These are phyloP conservation scores for Diutina sp. DNA, from an alignment of 1,139 yeast genomes.

Conservation along the genomic window DNA sequence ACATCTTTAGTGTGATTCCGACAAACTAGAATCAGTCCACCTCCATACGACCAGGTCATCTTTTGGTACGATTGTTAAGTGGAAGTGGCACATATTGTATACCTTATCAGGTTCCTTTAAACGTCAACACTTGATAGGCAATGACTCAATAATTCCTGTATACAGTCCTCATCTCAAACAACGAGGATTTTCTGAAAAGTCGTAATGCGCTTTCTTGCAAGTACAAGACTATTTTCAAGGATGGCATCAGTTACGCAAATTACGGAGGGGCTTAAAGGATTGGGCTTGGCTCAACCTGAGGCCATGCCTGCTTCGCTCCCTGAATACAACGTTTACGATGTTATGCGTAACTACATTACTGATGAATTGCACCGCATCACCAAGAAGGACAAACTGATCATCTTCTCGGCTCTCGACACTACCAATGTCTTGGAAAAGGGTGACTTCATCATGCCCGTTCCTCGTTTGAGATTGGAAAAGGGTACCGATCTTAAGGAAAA, in stretches of 20 bases:
- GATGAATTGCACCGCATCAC: conserved; percentile 63
- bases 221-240: background rate
- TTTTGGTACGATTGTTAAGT: too few relatives aligned
- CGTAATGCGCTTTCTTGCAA: background rate
- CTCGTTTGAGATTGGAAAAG: conserved; percentile 72
- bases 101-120: too few relatives aligned
- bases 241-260: conserved; percentile 1
- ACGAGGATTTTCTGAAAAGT: background rate
- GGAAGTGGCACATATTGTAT: too few relatives aligned
- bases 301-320: conserved; percentile 37
- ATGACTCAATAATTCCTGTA: background rate
- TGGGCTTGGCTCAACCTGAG: conserved; percentile 2
- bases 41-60: too few relatives aligned
- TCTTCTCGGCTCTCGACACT: conserved; percentile 82
- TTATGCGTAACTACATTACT: conserved; percentile 81
- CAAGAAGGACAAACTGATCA: conserved; percentile 54
- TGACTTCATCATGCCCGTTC: conserved; percentile 84
- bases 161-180: background rate
- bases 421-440: conserved; percentile 83
- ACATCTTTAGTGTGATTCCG: too few relatives aligned
- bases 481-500: conserved; percentile 75
- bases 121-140: too few relatives aligned
- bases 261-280: background rate
- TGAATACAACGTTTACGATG: conserved; percentile 63
- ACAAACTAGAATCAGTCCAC: too few relatives aligned